Base-by-base conservation (phyloP, 2,329 filamentous ascomycete species). In the Geoglossum cookeanum region DNA sequence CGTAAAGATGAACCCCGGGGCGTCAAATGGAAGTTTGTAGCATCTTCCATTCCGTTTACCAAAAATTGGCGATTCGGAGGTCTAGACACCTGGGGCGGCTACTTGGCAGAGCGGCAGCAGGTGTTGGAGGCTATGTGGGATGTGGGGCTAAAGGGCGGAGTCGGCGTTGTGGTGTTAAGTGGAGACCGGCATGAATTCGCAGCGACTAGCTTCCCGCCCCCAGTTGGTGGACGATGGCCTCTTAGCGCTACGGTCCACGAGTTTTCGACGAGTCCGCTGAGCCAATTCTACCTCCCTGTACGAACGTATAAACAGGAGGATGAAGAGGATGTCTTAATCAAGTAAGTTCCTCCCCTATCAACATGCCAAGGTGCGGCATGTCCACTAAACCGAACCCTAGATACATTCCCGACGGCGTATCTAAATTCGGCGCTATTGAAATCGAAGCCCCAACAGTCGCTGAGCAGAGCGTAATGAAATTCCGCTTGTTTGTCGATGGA, bases 181-280 rank as follows among this genome's bases (percentile, higher is more conserved):
- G 92, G 92, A 0, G 92, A 98, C 65, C 77, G 92, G n/a, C 92
- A 98, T 66, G 92, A 98, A 68, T 97, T 97, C 68, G 92, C 87
- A 1, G 90, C 91, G 0, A 97, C 91, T 0, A 81, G 83, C 0
- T 83, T 83, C 64, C 79, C 79, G 71, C 84, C 75, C 15, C 81
- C 77, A n/a, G 80, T 75, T 60, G 75, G 72, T 61, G 79, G 80
- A 54, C 78, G 69, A 56, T 87, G 83, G 83, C 75, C 79, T 0
- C 71, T 79, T 54, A 76, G 70, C 47, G 78, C 80, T 1, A 76
- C 83, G 0, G 85, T 94, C 0, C 84, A 94, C 64, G 92, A 98
- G 68, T 97, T 96, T 69, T 92, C 87, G 29, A 89, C 85, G 0
- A 92, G 87, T 57, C 92, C 92, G 0, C 68, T 98, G 55, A 94